phyloP scores from a whole-genome alignment of 176 grass and related monocot genomes.

The Thalia dealbata region DNA sequence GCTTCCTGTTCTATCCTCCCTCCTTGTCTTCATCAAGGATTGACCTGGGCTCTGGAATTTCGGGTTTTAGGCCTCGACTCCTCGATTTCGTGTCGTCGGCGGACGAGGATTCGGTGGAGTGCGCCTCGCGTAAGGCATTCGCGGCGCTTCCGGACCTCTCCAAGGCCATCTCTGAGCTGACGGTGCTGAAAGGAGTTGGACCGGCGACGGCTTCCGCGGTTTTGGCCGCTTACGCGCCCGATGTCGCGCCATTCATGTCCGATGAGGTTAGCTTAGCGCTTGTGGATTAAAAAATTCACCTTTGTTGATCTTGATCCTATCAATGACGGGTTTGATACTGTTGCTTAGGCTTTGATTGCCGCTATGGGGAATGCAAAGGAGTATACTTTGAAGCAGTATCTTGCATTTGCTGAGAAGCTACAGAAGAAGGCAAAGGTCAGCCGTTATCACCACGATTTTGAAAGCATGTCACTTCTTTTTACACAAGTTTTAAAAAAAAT shows the following conservation, averaged over 20 bases:
- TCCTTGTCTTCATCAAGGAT: neutral
- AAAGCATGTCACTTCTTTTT: neutral
- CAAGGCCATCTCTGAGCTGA: conserved; percentile 59
- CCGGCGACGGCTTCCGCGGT: conserved; percentile 73
- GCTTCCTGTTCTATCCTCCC: neutral
- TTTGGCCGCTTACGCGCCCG: conserved; percentile 58
- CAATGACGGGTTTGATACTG: neutral
- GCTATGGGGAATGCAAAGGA: conserved; percentile 71
- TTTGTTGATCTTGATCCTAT: conserved; percentile 1
- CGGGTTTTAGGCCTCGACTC: conserved; percentile 53
- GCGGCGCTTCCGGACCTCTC: conserved; percentile 52
- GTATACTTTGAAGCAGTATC: conserved; percentile 85
- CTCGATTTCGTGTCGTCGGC: conserved; percentile 63
- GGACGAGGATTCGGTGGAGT: conserved; percentile 49
- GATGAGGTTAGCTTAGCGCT: conserved; percentile 47
- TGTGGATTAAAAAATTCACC: neutral
- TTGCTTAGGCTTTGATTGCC: conserved; percentile 52
- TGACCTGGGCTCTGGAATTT: neutral
- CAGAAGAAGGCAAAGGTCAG: conserved; percentile 62
- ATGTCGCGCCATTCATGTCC: conserved; percentile 72
- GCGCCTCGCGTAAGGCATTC: conserved; percentile 60
- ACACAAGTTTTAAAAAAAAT: too few relatives aligned
- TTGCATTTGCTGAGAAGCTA: conserved; percentile 68
- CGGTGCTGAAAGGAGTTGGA: conserved; percentile 63
- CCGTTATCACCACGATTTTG: neutral